Base-by-base conservation (phyloP, 2,329 filamentous ascomycete species). In the Pseudogymnoascus destructans region DNA sequence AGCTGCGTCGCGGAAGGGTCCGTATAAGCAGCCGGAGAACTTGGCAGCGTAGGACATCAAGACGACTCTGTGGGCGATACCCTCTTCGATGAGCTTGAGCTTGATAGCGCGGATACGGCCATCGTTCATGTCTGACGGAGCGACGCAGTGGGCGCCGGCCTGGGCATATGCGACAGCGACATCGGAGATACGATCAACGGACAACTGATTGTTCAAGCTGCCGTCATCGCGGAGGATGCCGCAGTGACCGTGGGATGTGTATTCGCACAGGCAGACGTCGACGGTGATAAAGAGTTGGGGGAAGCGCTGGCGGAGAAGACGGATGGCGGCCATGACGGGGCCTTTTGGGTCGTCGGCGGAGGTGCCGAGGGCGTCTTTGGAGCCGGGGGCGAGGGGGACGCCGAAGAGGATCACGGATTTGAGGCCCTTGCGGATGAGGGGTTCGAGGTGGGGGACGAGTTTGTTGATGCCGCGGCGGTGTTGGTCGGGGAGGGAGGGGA, bases 1-100 rank as follows among this genome's bases (percentile, higher is more conserved):
- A 17, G 93, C 93, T 7, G 93, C 93, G 69, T 98, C 93, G 61
- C 93, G 87, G 80, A 98, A 98, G 10, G 93, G 93, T 0, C 93
- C 93, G 73, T 98, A 98, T 8, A 97, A 75, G 70, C 91, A 97
- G 49, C 93, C 93, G 19, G 88, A 92, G 74, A 98, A 98, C 72
- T 98, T 98, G 68, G 93, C 93, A 11, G 90, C 90, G 73, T 98
- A 98, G 3, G 90, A 95, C 93, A 98, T 97, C 61, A 98, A 79
- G 58, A 95, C 80, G 10, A 92, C 86, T 70, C 86, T 85, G 75
- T 98, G 93, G 5, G 91, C 86, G 65, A 97, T 87, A 58, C 92
- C 92, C 60, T 90, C 85, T 72, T 97, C 92, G 60, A 97, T 97
- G 62, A 98, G 78, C 77, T 96, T 97, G 58, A 96, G 80, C 78